These are phyloP conservation scores for Psilocybe mexicana DNA, from an alignment of 1,284 basidiomycete genomes.

Conservation along the genomic window DNA sequence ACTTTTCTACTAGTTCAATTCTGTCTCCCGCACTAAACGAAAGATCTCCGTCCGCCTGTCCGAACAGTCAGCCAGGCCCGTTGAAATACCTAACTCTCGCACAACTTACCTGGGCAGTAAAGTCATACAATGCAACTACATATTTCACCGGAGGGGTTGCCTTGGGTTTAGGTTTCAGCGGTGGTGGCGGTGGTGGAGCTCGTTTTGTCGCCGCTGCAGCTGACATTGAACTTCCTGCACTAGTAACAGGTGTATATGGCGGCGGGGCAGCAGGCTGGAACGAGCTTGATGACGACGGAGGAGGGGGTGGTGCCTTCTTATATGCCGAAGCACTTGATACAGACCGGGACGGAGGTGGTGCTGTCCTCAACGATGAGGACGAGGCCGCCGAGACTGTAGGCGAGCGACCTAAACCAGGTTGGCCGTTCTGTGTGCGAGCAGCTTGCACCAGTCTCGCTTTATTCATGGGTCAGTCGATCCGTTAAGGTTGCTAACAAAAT, in stretches of 20 bases:
- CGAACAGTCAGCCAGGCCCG: slow-evolving; percentile 1
- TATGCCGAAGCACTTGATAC: slow-evolving; percentile 46
- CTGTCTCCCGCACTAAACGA: slow-evolving; percentile 91
- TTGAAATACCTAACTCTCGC: slow-evolving; percentile 9
- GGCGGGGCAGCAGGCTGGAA: slow-evolving; percentile 50
- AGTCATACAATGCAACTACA: slow-evolving; percentile 95
- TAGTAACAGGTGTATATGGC: slow-evolving; percentile 53
- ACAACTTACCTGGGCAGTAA: slow-evolving; percentile 70
- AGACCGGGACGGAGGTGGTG: slow-evolving; percentile 46
- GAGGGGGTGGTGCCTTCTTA: slow-evolving; percentile 48
- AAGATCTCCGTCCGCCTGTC: slow-evolving; percentile 89
- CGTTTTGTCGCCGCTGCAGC: slow-evolving; percentile 64
- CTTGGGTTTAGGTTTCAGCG: slow-evolving; percentile 82
- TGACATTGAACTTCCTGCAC: slow-evolving; percentile 32
- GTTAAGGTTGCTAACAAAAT: background rate
- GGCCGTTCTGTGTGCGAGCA: slow-evolving; percentile 42
- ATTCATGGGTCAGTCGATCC: slow-evolving; percentile 9
- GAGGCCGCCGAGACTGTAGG: slow-evolving; percentile 47
- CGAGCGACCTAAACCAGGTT: slow-evolving; percentile 38
- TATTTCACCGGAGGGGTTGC: slow-evolving; percentile 62
- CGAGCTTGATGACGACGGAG: slow-evolving; percentile 32
- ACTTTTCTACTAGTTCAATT: slow-evolving; percentile 90
- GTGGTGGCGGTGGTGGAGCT: slow-evolving; percentile 88
- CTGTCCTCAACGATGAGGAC: slow-evolving; percentile 36
- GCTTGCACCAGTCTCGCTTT: slow-evolving; percentile 67